Conservation (phyloP, 495 filamentous ascomycete genomes). For the Penicillium angulare region DNA sequence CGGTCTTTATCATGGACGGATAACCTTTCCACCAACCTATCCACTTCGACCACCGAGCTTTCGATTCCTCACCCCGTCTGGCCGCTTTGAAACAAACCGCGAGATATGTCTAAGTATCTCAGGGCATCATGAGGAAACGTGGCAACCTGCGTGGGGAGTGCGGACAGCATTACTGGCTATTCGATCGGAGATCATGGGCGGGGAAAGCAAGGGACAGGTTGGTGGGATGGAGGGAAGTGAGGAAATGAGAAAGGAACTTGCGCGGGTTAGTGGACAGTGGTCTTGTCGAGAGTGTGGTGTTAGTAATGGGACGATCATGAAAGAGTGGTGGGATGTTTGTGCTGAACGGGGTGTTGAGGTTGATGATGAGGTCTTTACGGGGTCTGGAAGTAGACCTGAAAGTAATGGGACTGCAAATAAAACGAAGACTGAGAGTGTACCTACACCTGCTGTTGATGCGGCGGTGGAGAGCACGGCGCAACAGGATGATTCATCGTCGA, state of each 20-base stretch:
- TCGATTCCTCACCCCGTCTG: conserved; percentile 89
- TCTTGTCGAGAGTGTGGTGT: conserved; percentile 61
- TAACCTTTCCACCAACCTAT: conserved; percentile 83
- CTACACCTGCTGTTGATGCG: too few relatives aligned
- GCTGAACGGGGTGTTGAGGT: conserved; percentile 49
- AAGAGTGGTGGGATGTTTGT: conserved; percentile 59
- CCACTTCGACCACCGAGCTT: conserved; percentile 88
- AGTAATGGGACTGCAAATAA: conserved; percentile 29
- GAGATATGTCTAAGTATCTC: conserved; percentile 94
- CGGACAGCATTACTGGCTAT: conserved; percentile 58
- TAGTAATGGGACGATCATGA: conserved; percentile 70
- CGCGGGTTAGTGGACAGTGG: conserved; percentile 59
- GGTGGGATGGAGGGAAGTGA: conserved; percentile 78
- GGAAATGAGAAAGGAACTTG: conserved; percentile 61
- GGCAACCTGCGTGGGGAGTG: conserved; percentile 97
- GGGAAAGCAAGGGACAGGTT: conserved; percentile 66
- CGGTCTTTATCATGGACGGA: conserved; percentile 94
- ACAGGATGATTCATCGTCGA: too few relatives aligned
- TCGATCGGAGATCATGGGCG: conserved; percentile 50
- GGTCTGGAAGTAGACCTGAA: neutral
- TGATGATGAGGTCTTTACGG: conserved; percentile 27
- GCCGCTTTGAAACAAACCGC: conserved; percentile 93
- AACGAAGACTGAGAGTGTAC: conserved; percentile 33
- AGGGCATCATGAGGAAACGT: conserved; percentile 95
- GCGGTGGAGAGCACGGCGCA: too few relatives aligned